Percentiles rank a stretch among this genome's conserved stretches.
Conservation (phyloP, 2,329 filamentous ascomycete genomes). For the Xylariaceae sp. region DNA sequence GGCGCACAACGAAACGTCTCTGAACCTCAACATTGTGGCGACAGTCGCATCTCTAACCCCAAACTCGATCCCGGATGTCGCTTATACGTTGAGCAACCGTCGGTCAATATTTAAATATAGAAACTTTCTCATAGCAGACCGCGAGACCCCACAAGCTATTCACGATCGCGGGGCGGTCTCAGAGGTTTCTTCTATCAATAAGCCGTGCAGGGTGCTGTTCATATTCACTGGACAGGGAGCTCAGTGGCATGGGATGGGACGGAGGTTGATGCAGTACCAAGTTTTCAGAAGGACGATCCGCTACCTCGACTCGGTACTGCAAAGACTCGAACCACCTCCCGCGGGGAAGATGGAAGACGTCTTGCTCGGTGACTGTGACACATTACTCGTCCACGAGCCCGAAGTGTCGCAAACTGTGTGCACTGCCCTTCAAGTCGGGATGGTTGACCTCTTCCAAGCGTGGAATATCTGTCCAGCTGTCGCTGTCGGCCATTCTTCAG, state of each 20-base stretch:
- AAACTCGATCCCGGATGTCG: constrained; percentile 8
- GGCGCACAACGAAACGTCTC: constrained; percentile 17
- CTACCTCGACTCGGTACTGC: constrained; percentile 13
- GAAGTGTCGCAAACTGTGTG: constrained; percentile 28
- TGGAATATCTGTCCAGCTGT: constrained; percentile 29
- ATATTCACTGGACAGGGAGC: constrained; percentile 29
- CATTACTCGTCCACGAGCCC: constrained; percentile 13
- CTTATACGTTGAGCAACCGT: constrained; percentile 15
- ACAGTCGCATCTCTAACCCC: constrained; percentile 2
- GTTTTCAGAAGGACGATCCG: constrained; percentile 9
- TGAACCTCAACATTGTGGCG: constrained; percentile 18
- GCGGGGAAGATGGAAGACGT: constrained; percentile 10
- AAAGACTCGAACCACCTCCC: not conserved
- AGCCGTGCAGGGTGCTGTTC: constrained; percentile 1
- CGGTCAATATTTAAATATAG: constrained; percentile 8
- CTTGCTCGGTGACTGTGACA: not conserved
- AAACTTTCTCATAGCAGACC: constrained; percentile 10
- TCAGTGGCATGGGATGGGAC: constrained; percentile 30
- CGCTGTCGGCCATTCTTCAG: constrained; percentile 36
- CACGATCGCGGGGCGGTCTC: not conserved
- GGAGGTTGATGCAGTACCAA: constrained; percentile 11
- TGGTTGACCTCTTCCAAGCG: constrained; percentile 31
- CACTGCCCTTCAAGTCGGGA: constrained; percentile 32
- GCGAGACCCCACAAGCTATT: not conserved
- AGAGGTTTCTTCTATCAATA: not conserved